Evolutionary conservation across 176 grass and related monocot genomes (phyloP).

Genomic region (Bonia amplexicaulis): DNA sequence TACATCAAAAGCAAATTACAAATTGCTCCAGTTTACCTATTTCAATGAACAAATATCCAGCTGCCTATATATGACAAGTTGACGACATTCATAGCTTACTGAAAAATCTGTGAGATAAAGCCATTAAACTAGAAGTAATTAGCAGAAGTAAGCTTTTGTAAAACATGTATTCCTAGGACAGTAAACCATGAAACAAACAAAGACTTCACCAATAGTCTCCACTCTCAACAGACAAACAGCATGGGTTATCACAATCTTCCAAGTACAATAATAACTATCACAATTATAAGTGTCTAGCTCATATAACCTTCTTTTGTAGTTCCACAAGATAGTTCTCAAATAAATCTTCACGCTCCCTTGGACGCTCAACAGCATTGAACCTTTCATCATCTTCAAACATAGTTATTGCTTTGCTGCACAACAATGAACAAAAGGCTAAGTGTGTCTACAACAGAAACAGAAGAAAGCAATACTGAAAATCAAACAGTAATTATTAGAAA

Average conservation of each 20-base stretch:
- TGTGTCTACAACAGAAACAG: not conserved
- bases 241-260: not conserved
- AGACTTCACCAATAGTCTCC: not conserved
- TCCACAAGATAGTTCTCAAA: constrained; percentile 92
- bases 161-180: not conserved
- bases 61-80: not conserved
- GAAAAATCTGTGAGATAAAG: not conserved
- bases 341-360: constrained; percentile 90
- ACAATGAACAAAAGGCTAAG: not conserved
- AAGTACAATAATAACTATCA: not conserved
- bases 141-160: not conserved
- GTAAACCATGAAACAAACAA: not conserved
- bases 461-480: not conserved
- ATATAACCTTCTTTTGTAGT: constrained; percentile 89
- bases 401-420: constrained; percentile 77
- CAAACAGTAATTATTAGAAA: not conserved
- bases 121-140: constrained; percentile 8
- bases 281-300: not conserved
- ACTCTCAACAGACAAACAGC: not conserved
- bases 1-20: not conserved
- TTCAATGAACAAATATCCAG: not conserved
- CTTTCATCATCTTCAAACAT: constrained; percentile 57
- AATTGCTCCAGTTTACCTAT: not conserved
- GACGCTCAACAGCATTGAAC: constrained; percentile 26
- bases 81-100: not conserved